Evolutionary conservation across 1,284 basidiomycete species (phyloP), one percentile per base, ranked within the genome.

Genomic region (Ganoderma leucocontextum): DNA sequence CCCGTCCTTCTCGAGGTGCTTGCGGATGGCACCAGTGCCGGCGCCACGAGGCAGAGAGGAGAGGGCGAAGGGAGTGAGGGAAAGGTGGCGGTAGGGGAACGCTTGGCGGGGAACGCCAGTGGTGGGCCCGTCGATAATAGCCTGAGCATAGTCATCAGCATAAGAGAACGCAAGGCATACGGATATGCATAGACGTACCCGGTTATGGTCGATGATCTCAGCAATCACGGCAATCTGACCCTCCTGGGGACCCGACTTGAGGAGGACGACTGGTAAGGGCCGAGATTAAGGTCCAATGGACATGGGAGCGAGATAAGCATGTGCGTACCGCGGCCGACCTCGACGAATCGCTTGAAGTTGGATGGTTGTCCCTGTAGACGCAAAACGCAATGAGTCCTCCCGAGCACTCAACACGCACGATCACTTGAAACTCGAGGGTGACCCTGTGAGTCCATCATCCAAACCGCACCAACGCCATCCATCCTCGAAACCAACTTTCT

Each of bases 121-220:
- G 64, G 89, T 87, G 73, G 97, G 97, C 68, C 96, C 96, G 83
- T 99, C 97, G 78, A 99, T 92, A 81, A 99, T 90, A 62, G 97
- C 97, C 96, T 98, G 33, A 19, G 77, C n/a, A 53, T 60, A 44
- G 60, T 64, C 25, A 25, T 25, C 7, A 19, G 13, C 38, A 44
- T 53, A 47, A 52, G 52, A 53, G 15, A 25, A 47, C 15, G 53
- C 2, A n/a, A 13, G 52, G 39, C 1, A 53, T 1, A 47, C 36
- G 39, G 84, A 35, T 38, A n/a, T n/a, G 44, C n/a, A 15, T 15
- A 4, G n/a, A 84, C 93, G 74, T 78, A 98, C 97, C 82, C 96
- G 91, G 89, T 97, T 98, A 89, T 99, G 97, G 90, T 99, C 98
- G 75, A 99, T 96, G 83, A 99, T 96, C 85, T 99, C 97, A 70